These are phyloP conservation scores for Anthoceros angustus DNA, from an alignment of 225 moss, liverwort and hornwort species.

Conservation along the genomic window DNA sequence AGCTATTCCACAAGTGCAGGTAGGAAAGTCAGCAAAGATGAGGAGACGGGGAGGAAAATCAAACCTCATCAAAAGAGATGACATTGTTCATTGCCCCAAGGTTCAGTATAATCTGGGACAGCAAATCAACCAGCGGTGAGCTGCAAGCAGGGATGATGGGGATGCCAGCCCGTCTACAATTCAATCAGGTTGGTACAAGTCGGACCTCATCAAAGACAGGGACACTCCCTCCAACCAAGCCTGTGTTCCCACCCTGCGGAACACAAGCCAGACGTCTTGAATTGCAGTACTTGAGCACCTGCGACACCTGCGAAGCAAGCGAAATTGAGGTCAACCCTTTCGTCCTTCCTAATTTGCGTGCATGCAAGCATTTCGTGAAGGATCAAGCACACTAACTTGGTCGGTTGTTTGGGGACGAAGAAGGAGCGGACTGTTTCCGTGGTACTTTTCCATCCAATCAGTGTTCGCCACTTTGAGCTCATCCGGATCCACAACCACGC, in stretches of 20 bases:
- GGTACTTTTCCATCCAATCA: conserved; percentile 95
- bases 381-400: conserved; percentile 29
- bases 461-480: conserved; percentile 67
- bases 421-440: conserved; percentile 67
- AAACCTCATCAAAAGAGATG: conserved; percentile 76
- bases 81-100: conserved; percentile 79
- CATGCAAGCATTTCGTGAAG: neutral
- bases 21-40: no score
- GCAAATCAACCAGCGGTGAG: conserved; percentile 5
- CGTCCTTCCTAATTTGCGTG: neutral
- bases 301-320: conserved; percentile 47
- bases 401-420: conserved; percentile 66
- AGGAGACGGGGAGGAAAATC: neutral
- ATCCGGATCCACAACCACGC: conserved; percentile 51
- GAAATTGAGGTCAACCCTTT: neutral
- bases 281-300: conserved; percentile 61
- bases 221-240: conserved; percentile 94
- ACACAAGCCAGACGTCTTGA: conserved; percentile 67
- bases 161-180: neutral
- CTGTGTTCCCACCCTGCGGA: conserved; percentile 96
- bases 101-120: conserved; percentile 52
- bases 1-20: no score
- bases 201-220: conserved; percentile 84
- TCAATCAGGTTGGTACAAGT: neutral
- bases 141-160: neutral